Base-by-base conservation (phyloP, 108 stramenopile genomes). In the Schizochytrium sp. region DNA sequence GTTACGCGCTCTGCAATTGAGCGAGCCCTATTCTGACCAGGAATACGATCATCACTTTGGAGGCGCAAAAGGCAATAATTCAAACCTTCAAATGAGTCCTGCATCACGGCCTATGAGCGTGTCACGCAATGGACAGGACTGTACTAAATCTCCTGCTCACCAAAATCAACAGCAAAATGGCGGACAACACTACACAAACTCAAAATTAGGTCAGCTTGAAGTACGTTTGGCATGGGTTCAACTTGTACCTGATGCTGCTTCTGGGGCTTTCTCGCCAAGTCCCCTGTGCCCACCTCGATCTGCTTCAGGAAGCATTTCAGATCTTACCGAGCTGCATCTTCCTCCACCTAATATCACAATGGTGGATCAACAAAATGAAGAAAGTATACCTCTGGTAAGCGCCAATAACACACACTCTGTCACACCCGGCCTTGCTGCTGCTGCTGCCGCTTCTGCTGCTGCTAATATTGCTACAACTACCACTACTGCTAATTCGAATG, bases 161-260 rank as follows among this genome's bases (percentile, higher is more conserved):
- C 59, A n/a, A 60, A 69, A 69, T 38, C 10, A 38, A 3, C 28
- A 5, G 64, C 64, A 2, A 38, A 69, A 69, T 10, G 17, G 17
- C 57, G 57, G 44, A 7, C 19, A 69, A 15, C 3, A 69, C 42
- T 69, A 69, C 64, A 69, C 64, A 44, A 69, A 69, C 28, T 44
- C 42, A 3, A 69, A 69, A 15, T 44, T 69, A 44, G 64, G 64
- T 2, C 64, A 69, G 28, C 0, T 69, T 8, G 64, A 69, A 15
- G 10, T 69, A 7, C 64, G 64, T 0, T 44, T 69, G 40, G 64
- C 64, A 7, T 69, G 64, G 64, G 64, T 69, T 38, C 64, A 69
- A 15, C 64, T 69, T 44, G 28, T 69, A 8, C 64, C 64, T 15
- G 64, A 69, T 28, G 28, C 28, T 28, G 28, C 12, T 2, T 69